Conservation (phyloP, 306 rosid genomes). For the Citrullus amarus region DNA sequence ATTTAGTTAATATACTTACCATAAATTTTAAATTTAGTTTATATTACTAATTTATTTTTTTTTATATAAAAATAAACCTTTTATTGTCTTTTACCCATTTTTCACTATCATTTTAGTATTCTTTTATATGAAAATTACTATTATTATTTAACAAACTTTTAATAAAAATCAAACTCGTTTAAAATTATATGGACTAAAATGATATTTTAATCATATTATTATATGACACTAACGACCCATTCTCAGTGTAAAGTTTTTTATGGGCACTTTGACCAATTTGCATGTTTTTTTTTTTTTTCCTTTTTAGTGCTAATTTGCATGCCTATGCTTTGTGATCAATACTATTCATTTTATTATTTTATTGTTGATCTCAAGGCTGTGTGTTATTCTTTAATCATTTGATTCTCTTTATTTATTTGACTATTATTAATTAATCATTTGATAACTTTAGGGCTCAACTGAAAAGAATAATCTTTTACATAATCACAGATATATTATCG, state of each 20-base stretch:
- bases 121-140: no score
- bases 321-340: neutral
- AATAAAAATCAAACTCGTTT: no score
- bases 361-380: neutral
- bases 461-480: neutral
- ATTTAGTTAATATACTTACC: no score
- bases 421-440: neutral
- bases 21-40: no score
- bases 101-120: no score
- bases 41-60: no score
- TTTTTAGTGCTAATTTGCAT: neutral
- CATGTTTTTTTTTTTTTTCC: neutral
- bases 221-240: neutral
- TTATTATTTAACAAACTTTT: no score
- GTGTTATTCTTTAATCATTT: neutral
- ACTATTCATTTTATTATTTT: no score
- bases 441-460: neutral
- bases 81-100: no score
- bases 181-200: no score
- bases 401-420: neutral
- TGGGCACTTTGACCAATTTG: neutral
- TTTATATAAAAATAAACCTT: no score
- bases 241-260: neutral
- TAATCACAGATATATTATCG: no score
- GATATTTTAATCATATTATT: neutral